Evolutionary conservation across 176 grass and related monocot species (phyloP).

Genomic region (Hyparrhenia diplandra): DNA sequence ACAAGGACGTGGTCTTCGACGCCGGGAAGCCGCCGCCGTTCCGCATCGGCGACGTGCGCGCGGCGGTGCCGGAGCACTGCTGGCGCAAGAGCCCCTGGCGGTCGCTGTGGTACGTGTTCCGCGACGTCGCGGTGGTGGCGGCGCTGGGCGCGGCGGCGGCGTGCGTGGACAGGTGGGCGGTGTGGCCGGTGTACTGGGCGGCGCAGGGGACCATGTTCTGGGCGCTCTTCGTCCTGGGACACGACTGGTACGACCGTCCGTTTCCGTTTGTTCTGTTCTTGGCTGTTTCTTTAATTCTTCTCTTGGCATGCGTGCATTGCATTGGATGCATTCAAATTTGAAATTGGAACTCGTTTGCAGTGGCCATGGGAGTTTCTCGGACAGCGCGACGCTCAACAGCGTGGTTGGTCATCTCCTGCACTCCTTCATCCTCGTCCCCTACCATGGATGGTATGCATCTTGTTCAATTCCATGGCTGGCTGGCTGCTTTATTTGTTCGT

Average conservation of each 20-base stretch:
- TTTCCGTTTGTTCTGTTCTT: too few relatives aligned
- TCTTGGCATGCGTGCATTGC: too few relatives aligned
- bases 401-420: constrained; percentile 74
- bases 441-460: constrained; percentile 64
- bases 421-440: constrained; percentile 79
- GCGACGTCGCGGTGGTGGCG: constrained; percentile 40
- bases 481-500: too few relatives aligned
- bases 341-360: too few relatives aligned
- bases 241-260: not conserved
- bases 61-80: constrained; percentile 62
- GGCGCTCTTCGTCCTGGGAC: constrained; percentile 89
- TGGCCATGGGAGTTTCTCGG: constrained; percentile 85
- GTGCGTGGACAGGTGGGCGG: not conserved
- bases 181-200: constrained; percentile 71
- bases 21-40: constrained; percentile 67
- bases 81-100: constrained; percentile 63
- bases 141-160: constrained; percentile 26
- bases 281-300: too few relatives aligned
- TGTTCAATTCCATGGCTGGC: too few relatives aligned
- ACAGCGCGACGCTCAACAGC: constrained; percentile 48
- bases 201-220: constrained; percentile 97
- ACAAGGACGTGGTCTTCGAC: constrained; percentile 37
- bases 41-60: constrained; percentile 79
- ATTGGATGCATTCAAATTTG: too few relatives aligned
- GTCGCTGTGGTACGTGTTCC: constrained; percentile 60